A percentile compares a stretch with the other conserved stretches of the same genome.
phyloP scores from a whole-genome alignment of 2,329 filamentous ascomycete species.

The Septoria petroselini region DNA sequence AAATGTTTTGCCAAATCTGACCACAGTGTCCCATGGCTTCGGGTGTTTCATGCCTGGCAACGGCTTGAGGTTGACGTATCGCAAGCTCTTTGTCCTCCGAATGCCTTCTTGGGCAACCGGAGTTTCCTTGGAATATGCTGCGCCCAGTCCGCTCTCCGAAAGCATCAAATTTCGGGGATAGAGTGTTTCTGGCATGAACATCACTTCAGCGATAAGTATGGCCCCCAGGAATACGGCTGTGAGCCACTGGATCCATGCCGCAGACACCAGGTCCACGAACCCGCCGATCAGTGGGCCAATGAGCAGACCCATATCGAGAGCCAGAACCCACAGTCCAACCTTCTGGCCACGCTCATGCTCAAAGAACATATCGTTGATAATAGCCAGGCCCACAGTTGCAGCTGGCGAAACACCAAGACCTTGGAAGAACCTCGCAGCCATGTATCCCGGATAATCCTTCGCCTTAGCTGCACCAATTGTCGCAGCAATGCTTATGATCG shows the following conservation, averaged over 20 bases:
- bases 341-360: slow-evolving; percentile 25
- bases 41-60: slow-evolving; percentile 23
- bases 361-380: slow-evolving; percentile 25
- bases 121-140: slow-evolving; percentile 11
- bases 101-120: slow-evolving; percentile 5
- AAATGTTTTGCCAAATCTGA: slow-evolving; percentile 21
- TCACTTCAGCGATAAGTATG: slow-evolving; percentile 20
- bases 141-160: background rate
- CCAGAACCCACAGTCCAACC: slow-evolving; percentile 22
- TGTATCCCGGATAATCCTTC: slow-evolving; percentile 15
- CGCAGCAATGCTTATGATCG: slow-evolving; percentile 20
- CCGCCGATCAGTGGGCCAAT: slow-evolving; percentile 22
- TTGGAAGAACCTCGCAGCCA: slow-evolving; percentile 25
- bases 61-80: slow-evolving; percentile 17
- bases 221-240: slow-evolving; percentile 20
- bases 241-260: slow-evolving; percentile 23
- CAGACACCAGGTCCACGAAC: slow-evolving; percentile 20
- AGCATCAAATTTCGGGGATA: slow-evolving; percentile 23
- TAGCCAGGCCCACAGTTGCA: slow-evolving; percentile 22
- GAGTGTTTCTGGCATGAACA: slow-evolving; percentile 23
- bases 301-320: slow-evolving; percentile 23
- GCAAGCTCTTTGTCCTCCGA: slow-evolving; percentile 18
- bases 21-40: slow-evolving; percentile 19
- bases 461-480: slow-evolving; percentile 22
- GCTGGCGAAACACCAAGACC: slow-evolving; percentile 22